phyloP scores from a whole-genome alignment of 225 moss, liverwort and hornwort genomes.

The Physcomitrellopsis africana region DNA sequence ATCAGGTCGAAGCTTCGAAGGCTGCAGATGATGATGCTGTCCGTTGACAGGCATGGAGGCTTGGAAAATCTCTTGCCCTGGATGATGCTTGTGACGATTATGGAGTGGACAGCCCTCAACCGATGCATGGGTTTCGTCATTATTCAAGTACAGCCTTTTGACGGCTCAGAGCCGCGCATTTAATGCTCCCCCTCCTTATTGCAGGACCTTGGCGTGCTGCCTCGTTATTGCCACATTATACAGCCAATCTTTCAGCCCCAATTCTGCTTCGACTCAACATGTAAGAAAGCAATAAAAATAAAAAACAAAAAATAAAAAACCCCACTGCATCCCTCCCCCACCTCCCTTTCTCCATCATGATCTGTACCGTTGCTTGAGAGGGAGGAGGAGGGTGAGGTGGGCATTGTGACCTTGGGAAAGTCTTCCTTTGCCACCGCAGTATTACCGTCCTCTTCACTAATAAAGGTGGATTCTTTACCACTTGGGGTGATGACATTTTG shows the following conservation, averaged over 20 bases:
- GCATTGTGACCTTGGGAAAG: no score
- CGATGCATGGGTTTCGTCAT: slow-evolving; percentile 27
- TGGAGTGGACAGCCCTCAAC: slow-evolving; percentile 5
- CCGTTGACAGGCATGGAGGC: neutral
- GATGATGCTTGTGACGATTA: slow-evolving; percentile 19
- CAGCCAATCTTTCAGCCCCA: neutral
- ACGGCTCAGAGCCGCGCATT: slow-evolving; percentile 3
- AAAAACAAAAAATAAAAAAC: no score
- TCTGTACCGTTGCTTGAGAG: no score
- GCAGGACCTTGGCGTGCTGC: slow-evolving; percentile 16
- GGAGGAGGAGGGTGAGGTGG: no score
- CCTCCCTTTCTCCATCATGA: no score
- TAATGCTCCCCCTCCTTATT: slow-evolving; percentile 14
- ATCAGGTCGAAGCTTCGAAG: neutral
- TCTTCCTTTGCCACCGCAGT: no score
- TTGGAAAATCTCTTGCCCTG: neutral
- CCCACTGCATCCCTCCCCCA: no score
- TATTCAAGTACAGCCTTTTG: slow-evolving; percentile 22
- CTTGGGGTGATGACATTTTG: no score
- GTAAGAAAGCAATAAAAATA: neutral
- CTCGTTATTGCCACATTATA: slow-evolving; percentile 9
- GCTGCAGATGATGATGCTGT: slow-evolving; percentile 11
- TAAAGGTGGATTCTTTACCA: no score
- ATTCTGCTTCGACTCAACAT: slow-evolving; percentile 10
- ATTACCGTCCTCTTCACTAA: no score